Evolutionary conservation across 2,329 filamentous ascomycete species (phyloP), one percentile per base, ranked within the genome.

Genomic region (Waltergamsia citrina): DNA sequence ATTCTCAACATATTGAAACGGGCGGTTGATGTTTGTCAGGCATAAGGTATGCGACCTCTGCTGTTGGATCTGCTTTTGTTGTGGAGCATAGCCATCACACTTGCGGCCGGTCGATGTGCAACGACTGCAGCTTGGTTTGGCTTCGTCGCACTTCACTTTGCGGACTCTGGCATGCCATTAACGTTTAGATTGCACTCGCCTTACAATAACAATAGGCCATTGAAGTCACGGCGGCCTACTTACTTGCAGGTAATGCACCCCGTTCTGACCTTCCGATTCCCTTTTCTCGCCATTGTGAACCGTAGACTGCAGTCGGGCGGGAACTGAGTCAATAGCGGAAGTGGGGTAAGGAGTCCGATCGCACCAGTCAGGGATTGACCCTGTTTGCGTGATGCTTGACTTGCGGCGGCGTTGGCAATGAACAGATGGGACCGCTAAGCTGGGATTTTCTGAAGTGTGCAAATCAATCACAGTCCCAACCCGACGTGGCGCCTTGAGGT

Each of bases 131-230:
- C 40, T 27, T 3, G 52, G 52, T 15, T 43, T 40, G 4, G 36
- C 42, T 39, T 55, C 53, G 22, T 56, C 53, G 16, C 53, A 55
- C 35, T 54, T 56, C 26, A 56, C 44, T 30, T 45, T 48, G n/a
- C 52, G 46, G 9, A n/a, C 9, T 25, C 23, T 25, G 23, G 9
- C n/a, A 9, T 9, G 9, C 23, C 23, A n/a, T 25, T n/a, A 25
- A n/a, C 23, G n/a, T n/a, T n/a, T n/a, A 25, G 9, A 25, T 25
- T n/a, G 23, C 23, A 25, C 23, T 25, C 23, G 23, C n/a, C 9
- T 9, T 25, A n/a, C 23, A 25, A 9, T 25, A 9, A n/a, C 9
- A 25, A 9, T 25, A 9, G 23, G 23, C 9, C 9, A 9, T 25
- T 9, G 23, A n/a, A n/a, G 23, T 25, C 23, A 25, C n/a, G n/a